Evolutionary conservation across 2,329 filamentous ascomycete species (phyloP).

Genomic region (Hymenoscyphus fraxineus): DNA sequence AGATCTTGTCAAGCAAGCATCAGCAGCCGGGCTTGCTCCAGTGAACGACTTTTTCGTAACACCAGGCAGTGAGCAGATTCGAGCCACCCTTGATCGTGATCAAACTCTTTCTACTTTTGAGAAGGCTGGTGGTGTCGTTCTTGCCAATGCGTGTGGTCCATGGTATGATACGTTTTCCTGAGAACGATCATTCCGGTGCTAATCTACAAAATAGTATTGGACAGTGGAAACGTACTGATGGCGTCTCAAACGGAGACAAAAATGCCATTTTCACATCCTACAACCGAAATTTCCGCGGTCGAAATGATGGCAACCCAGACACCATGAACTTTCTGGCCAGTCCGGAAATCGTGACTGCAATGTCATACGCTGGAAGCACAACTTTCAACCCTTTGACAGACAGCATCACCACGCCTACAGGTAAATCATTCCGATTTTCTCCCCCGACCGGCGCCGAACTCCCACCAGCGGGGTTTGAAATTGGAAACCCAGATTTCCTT

Average conservation of each 20-base stretch:
- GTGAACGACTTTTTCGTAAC: constrained; percentile 93
- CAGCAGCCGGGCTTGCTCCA: constrained; percentile 83
- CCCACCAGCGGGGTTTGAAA: constrained; percentile 64
- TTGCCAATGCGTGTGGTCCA: constrained; percentile 85
- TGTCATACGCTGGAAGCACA: constrained; percentile 87
- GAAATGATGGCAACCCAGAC: constrained; percentile 92
- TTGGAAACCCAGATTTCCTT: constrained; percentile 70
- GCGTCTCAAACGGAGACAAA: constrained; percentile 73
- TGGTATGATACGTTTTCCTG: neutral
- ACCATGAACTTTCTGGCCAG: constrained; percentile 99
- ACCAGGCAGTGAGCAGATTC: constrained; percentile 93
- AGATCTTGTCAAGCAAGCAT: constrained; percentile 86
- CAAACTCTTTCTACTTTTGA: constrained; percentile 82
- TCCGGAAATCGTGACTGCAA: constrained; percentile 92
- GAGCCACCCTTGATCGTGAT: constrained; percentile 87
- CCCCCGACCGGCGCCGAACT: constrained; percentile 69
- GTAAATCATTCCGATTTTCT: constrained; percentile 78
- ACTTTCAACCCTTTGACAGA: constrained; percentile 97
- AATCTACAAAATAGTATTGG: constrained; percentile 58
- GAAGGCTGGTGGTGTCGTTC: constrained; percentile 78
- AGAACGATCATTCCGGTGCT: neutral
- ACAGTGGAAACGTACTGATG: constrained; percentile 91
- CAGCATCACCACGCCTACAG: constrained; percentile 72
- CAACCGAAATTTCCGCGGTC: constrained; percentile 96
- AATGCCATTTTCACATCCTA: constrained; percentile 97